phyloP scores from a whole-genome alignment of 2,329 filamentous ascomycete genomes.

The Cladophialophora exuberans region DNA sequence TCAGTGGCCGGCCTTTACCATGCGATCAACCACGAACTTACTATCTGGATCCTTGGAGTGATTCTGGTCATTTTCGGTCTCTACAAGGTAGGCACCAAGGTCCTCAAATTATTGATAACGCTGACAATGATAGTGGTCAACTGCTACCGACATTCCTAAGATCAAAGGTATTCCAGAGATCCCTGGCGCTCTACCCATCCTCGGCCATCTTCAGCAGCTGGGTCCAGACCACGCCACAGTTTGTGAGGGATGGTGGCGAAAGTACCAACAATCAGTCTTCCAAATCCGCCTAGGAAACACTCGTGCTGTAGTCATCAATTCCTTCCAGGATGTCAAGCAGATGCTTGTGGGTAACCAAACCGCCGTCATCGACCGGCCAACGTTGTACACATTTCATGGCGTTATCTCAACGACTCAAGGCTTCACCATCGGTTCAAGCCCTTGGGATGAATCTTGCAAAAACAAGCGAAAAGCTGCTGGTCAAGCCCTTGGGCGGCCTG shows the following conservation, averaged over 20 bases:
- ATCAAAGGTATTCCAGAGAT: constrained; percentile 62
- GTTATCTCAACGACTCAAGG: constrained; percentile 73
- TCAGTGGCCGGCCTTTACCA: constrained; percentile 18
- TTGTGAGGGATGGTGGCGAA: constrained; percentile 57
- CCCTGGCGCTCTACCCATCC: constrained; percentile 57
- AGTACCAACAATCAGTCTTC: constrained; percentile 61
- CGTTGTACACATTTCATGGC: constrained; percentile 74
- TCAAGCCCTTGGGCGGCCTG: constrained; percentile 71
- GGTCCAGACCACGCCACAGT: constrained; percentile 58
- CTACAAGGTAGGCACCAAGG: constrained; percentile 19
- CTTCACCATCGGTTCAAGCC: constrained; percentile 76
- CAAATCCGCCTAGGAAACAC: constrained; percentile 50
- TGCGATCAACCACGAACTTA: constrained; percentile 21
- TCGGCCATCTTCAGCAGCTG: constrained; percentile 62
- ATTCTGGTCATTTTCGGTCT: constrained; percentile 17
- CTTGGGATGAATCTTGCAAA: constrained; percentile 77
- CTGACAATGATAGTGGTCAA: constrained; percentile 24
- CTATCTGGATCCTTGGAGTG: constrained; percentile 18
- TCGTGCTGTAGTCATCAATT: constrained; percentile 74
- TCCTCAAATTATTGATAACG: background rate
- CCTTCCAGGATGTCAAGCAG: constrained; percentile 67
- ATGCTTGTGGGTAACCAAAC: constrained; percentile 75
- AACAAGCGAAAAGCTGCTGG: constrained; percentile 72
- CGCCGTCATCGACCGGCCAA: constrained; percentile 72
- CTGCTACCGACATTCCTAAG: constrained; percentile 55